phyloP scores from a whole-genome alignment of 352 stramenopile species.

The Globisporangium recalcitrans region DNA sequence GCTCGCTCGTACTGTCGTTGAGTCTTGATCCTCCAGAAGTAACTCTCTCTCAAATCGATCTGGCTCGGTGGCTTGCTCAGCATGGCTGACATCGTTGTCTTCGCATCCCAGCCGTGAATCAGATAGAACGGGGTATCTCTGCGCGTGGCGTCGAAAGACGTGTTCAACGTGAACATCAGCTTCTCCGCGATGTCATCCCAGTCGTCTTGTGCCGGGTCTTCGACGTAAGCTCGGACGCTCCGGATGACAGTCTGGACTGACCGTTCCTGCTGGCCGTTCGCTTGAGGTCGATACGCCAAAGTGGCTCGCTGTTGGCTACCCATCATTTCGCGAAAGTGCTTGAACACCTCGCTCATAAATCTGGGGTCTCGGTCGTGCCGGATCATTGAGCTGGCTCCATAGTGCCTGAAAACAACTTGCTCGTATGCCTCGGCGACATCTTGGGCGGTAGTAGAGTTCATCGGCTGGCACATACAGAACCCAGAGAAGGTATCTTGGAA shows the following conservation, averaged over 20 bases:
- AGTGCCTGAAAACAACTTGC: conserved; percentile 19
- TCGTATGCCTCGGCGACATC: conserved; percentile 23
- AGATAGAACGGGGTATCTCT: conserved; percentile 19
- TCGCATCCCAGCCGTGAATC: conserved; percentile 18
- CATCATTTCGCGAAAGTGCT: conserved; percentile 22
- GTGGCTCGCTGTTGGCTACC: conserved; percentile 19
- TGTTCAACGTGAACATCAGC: conserved; percentile 24
- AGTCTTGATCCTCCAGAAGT: conserved; percentile 8
- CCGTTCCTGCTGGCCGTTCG: conserved; percentile 31
- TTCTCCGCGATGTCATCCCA: conserved; percentile 26
- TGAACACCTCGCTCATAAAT: conserved; percentile 32
- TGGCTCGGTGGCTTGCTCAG: not conserved
- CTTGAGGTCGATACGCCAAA: conserved; percentile 26
- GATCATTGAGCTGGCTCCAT: conserved; percentile 20
- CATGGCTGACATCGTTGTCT: conserved; percentile 6
- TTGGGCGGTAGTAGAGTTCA: conserved; percentile 11
- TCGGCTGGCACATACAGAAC: conserved; percentile 22
- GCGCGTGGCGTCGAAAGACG: conserved; percentile 11
- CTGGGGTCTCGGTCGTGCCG: conserved; percentile 21
- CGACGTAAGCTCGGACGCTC: conserved; percentile 17
- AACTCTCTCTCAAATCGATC: not conserved
- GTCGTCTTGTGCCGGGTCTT: conserved; percentile 21
- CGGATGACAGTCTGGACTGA: conserved; percentile 27
- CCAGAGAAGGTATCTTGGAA: conserved; percentile 23
- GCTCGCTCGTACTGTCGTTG: conserved; percentile 12